Evolutionary conservation across 805 yeast genomes (phyloP), one percentile per base, ranked within the genome.

Genomic region (Wickerhamiella brachini): DNA sequence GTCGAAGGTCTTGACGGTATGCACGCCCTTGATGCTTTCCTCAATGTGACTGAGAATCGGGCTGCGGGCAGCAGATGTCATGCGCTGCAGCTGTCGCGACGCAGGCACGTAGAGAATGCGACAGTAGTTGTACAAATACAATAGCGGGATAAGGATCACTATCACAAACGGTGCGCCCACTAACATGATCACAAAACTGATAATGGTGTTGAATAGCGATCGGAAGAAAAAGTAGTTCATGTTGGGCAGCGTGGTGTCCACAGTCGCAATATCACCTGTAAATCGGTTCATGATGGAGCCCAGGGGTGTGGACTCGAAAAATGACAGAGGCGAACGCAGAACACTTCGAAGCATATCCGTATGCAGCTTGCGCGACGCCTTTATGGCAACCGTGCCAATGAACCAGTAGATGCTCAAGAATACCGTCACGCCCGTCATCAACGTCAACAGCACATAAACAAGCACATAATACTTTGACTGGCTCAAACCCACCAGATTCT

Each of bases 231-330:
- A 61, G 34, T 62, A 55, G 51, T 69, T 59, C 13, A 64, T 62
- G 7, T 55, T 49, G 2, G 71, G 64, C 41, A 71, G 57, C 79
- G 77, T 69, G 59, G 83, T 89, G 68, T 89, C 97, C 56, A 89
- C 76, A 62, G 82, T 85, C 65, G 82, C 81, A 47, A 89, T 76
- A 72, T 89, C 97, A 61, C 79, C 85, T 0, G 96, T 85, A 62
- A 89, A 89, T 64, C 96, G 74, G 69, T 88, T 89, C 66, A 87
- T 73, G 51, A 89, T 78, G 67, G 95, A 74, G 29, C 97, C 97
- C 57, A 88, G 79, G 47, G 97, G 96, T 0, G 97, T 89, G 0
- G 95, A 85, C 67, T 89, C 97, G 62, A 89, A 89, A 62, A 88
- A 89, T 37, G 83, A 73, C 95, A 89, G 87, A 54, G 96, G 96